Evolutionary conservation across 345 rosid genomes (phyloP), one percentile per base, ranked within the genome.

Genomic region (Raphanus sativus): DNA sequence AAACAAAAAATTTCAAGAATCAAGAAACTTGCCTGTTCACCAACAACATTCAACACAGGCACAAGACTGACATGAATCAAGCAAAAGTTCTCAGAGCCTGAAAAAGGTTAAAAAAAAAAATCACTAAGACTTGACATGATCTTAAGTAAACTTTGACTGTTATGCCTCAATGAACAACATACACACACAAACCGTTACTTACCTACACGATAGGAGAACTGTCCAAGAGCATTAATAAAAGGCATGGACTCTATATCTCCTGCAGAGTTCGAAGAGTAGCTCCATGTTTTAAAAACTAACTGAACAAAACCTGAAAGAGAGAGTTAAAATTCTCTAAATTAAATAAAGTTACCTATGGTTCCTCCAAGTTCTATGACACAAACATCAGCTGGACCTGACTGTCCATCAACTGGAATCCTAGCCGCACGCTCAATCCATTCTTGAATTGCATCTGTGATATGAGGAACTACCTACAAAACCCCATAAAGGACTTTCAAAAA

Each of bases 221-320:
- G 99, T 5, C 99, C 92, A 17, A 96, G 86, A 71, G 99, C 99
- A 85, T 96, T 96, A 9, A 93, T 91, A 77, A 93, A 96, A 21
- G 98, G 97, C 98, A 91, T 93, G 59, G 97, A 91, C 78, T 96
- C 99, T 72, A 96, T 90, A 81, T 96, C 99, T 70, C 99, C 99
- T 95, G 91, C 63, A 83, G 82, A 77, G 24, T 16, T 8, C 21
- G 56, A 75, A 56, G 6, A 15, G 58, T 52, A 58, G 4, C 36
- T 70, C 70, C 28, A 69, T 55, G 28, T 11, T 45, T 8, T 10
- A 10, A 38, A 55, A 50, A 55, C 40, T 21, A 77, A 13, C 30
- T 45, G 30, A 32, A 32, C 1, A 56, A 48, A 68, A 54, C 66
- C 1, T 64, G 56, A 69, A 74, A 25, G 25, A 65, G 28, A 67